A percentile compares a stretch with the other conserved stretches of the same genome.
Conservation (phyloP, 192 early-diverging fungal species). For the Podila horticola region DNA sequence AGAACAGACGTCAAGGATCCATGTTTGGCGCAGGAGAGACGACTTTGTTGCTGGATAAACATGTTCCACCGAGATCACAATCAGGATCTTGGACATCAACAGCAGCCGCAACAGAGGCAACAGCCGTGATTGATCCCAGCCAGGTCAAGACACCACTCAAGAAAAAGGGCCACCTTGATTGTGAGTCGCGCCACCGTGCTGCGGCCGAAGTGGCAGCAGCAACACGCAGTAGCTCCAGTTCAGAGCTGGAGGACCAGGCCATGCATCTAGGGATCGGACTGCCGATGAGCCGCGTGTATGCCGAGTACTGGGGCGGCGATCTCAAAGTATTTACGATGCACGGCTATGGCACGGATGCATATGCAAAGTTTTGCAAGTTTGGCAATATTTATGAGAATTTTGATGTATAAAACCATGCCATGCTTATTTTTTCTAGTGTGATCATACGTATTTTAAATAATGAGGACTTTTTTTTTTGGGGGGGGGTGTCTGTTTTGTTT, state of each 20-base stretch:
- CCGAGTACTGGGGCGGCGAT: slow-evolving; percentile 95
- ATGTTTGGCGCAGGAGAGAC: slow-evolving; percentile 1
- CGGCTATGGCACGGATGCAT: slow-evolving; percentile 93
- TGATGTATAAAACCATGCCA: slow-evolving; percentile 5
- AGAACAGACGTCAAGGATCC: neutral
- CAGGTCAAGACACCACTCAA: neutral
- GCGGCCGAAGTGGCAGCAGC: neutral
- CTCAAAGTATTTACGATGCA: slow-evolving; percentile 84
- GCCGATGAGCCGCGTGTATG: slow-evolving; percentile 91
- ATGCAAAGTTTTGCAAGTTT: slow-evolving; percentile 80
- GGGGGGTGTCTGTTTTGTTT: no score
- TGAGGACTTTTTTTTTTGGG: no score
- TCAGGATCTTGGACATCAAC: neutral
- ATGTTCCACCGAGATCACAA: neutral
- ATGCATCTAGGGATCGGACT: slow-evolving; percentile 88
- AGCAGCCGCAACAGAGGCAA: neutral
- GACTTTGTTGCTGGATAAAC: neutral
- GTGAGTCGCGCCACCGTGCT: neutral
- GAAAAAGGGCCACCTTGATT: slow-evolving; percentile 21
- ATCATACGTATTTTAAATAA: no score
- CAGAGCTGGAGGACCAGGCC: slow-evolving; percentile 24
- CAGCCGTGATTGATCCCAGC: slow-evolving; percentile 24
- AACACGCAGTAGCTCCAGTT: slow-evolving; percentile 2
- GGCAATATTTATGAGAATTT: slow-evolving; percentile 74
- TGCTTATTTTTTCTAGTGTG: no score